Base-by-base conservation (phyloP, 441 rosid genomes). In the Hypseocharis bilobata region DNA sequence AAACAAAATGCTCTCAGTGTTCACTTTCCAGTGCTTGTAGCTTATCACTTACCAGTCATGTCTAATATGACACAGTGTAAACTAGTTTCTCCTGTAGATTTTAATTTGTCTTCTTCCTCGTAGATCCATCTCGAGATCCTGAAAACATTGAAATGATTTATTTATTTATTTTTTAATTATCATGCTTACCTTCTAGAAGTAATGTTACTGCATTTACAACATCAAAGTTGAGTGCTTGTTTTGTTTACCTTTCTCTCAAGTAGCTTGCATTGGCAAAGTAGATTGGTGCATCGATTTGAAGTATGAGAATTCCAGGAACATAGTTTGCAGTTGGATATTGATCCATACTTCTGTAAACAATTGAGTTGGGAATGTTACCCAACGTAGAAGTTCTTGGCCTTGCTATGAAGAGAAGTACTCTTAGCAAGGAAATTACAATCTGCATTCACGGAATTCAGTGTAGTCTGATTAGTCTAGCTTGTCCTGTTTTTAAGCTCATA, bases 281-380 rank as follows among this genome's bases (percentile, higher is more conserved):
- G 70, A 92, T 66, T 6, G 98, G 98, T 51, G 98, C 89, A 22
- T 96, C 96, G n/a, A 92, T 62, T 61, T 89, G 93, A 13, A 92
- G 79, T 79, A 83, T 74, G 32, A 92, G 67, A 47, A 83, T 70
- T 55, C 96, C 91, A 7, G 85, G 81, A 22, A 66, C 45, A 4
- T 63, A 76, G 0, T 76, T 73, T 0, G 80, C 72, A 0, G 3
- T 72, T 2, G 93, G 88, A 55, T 92, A 92, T 14, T 92, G 98
- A 67, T 88, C 91, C 0, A 62, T 58, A 76, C 90, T 96, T 3
- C 93, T 76, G 68, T 75, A 89, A 38, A 86, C 34, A 32, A 29
- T 61, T 0, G 93, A 81, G 74, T 81, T 71, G 8, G 86, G 80
- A 38, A 92, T 44, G 65, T 70, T 80, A 40, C 96, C 96, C 4